Conservation (phyloP, 1,284 basidiomycete species). For the Cutaneotrichosporon mucoides region DNA sequence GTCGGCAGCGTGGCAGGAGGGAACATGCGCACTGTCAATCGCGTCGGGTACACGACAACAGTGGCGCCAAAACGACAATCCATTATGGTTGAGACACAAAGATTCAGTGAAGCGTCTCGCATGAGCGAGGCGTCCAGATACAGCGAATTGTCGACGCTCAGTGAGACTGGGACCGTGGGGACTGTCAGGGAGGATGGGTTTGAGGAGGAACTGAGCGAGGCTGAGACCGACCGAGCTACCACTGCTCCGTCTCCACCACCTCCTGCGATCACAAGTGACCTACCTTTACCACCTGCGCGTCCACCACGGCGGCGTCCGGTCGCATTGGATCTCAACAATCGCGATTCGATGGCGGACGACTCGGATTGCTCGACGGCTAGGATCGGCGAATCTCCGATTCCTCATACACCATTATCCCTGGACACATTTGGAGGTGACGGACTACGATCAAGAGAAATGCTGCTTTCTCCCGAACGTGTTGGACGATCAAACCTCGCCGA, state of each 20-base stretch:
- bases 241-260: not conserved
- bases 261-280: not conserved
- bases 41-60: not conserved
- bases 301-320: slow-evolving; percentile 4
- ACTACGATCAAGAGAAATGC: slow-evolving; percentile 7
- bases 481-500: not conserved
- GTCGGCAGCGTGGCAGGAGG: not conserved
- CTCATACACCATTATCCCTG: slow-evolving; percentile 1
- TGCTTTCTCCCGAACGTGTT: slow-evolving; percentile 3
- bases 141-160: not conserved
- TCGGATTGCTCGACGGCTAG: not conserved
- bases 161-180: not conserved
- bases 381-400: not conserved
- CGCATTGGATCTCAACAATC: not conserved
- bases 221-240: not conserved
- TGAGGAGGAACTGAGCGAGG: not conserved
- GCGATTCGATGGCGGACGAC: not conserved
- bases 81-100: slow-evolving; percentile 3
- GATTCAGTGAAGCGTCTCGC: slow-evolving; percentile 3
- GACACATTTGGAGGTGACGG: slow-evolving; percentile 12
- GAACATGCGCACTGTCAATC: slow-evolving; percentile 2
- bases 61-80: slow-evolving; percentile 7
- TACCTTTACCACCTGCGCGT: not conserved
- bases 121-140: not conserved
- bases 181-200: not conserved